A percentile compares a stretch with the other conserved stretches of the same genome.
These are phyloP conservation scores for Bolboschoenus planiculmis DNA, from an alignment of 176 grass and related monocot genomes.

Conservation along the genomic window DNA sequence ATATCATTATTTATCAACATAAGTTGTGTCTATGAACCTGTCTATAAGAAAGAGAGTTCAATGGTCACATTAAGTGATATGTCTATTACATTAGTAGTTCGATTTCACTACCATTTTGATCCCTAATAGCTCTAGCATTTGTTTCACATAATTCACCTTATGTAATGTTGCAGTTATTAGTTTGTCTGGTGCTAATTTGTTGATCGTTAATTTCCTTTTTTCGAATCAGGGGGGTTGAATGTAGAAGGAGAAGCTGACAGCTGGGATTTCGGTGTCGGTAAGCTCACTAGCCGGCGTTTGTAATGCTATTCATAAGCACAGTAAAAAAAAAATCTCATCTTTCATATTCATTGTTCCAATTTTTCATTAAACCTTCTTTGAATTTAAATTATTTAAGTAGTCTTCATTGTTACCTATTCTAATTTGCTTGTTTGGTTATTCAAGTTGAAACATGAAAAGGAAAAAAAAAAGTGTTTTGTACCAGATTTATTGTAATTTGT, in stretches of 20 bases:
- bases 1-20: neutral
- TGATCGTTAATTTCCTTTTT: constrained; percentile 24
- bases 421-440: too few relatives aligned
- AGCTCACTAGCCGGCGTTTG: neutral
- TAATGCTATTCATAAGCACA: neutral
- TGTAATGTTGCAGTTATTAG: neutral
- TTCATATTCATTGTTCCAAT: too few relatives aligned
- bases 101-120: too few relatives aligned
- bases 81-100: too few relatives aligned
- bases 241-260: constrained; percentile 84
- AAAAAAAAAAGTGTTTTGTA: neutral
- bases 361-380: too few relatives aligned
- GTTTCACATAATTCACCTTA: neutral
- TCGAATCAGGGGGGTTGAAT: constrained; percentile 74
- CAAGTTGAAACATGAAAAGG: neutral
- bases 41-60: neutral
- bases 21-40: neutral
- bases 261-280: constrained; percentile 93
- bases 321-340: neutral
- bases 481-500: neutral
- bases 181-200: neutral
- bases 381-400: too few relatives aligned
- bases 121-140: neutral
- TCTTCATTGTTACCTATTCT: neutral
- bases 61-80: neutral